Evolutionary conservation across 208 protist species (phyloP), one percentile per base, ranked within the genome.

Genomic region (Leptomonas pyrrhocoris): DNA sequence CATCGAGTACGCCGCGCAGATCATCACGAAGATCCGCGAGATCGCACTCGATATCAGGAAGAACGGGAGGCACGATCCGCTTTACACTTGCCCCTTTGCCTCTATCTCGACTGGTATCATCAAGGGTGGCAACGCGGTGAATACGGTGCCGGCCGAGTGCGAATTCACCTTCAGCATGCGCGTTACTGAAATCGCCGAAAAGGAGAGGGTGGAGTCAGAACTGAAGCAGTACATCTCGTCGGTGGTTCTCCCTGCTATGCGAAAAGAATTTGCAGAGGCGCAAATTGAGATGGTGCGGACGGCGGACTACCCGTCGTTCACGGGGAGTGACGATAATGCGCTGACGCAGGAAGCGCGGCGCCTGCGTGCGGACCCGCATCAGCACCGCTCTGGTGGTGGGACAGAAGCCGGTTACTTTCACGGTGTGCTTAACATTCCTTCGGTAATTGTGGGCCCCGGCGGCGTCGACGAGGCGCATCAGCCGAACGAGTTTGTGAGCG

Each of bases 331-430:
- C 27, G 67, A 74, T 4, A 38, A 74, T 61, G n/a, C 58, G 1
- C 83, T 88, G 71, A 79, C 73, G 21, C 28, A 55, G 46, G 40
- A 71, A 9, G 42, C 68, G 40, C 76, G 74, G 19, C 46, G 8
- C 27, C 12, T 74, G 23, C 38, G 46, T n/a, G 38, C 42, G 18
- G 38, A 58, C 40, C 9, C 45, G 0, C 42, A 64, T 21, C 16
- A 64, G 4, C 43, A 49, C 19, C 69, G 59, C 43, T 75, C 79
- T 7, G 72, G 43, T 25, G 79, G 73, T 23, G 71, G 63, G 27
- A 89, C 80, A 0, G 78, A 85, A 34, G 76, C 56, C 15, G 83
- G 80, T 27, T 77, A 83, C 54, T 89, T 85, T 63, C 80, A 87
- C 31, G 68, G 65, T 38, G 7, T 46, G 40, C 68, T 85, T 34